These are phyloP conservation scores for Tricholomella constricta DNA, from an alignment of 768 basidiomycete genomes.

Conservation along the genomic window DNA sequence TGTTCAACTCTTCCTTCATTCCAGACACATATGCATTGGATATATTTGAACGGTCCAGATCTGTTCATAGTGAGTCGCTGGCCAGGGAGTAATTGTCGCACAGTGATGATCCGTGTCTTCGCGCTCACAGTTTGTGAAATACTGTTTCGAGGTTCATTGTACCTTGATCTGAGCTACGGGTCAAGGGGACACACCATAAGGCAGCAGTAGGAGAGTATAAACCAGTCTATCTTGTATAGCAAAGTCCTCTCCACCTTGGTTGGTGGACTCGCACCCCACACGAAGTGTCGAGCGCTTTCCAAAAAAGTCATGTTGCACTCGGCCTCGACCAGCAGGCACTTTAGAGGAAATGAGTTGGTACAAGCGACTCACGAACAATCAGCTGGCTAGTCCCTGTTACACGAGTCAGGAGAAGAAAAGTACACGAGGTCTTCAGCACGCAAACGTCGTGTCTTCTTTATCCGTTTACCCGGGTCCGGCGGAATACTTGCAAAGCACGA, in stretches of 20 bases:
- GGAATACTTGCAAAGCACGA: not conserved
- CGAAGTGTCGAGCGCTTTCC: constrained; percentile 10
- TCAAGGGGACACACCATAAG: constrained; percentile 50
- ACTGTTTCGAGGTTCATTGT: constrained; percentile 36
- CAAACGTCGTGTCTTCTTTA: not conserved
- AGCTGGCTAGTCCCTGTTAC: constrained; percentile 1
- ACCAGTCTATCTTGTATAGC: constrained; percentile 64
- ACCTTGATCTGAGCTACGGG: constrained; percentile 9
- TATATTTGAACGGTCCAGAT: constrained; percentile 69
- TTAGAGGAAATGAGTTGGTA: too few relatives aligned
- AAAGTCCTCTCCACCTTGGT: constrained; percentile 44
- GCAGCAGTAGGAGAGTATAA: constrained; percentile 72
- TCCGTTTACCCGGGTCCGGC: constrained; percentile 5
- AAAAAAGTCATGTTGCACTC: constrained; percentile 3
- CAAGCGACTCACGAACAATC: too few relatives aligned
- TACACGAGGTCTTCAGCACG: constrained; percentile 2
- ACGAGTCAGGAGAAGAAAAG: not conserved
- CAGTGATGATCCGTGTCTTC: not conserved
- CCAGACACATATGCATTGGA: constrained; percentile 79
- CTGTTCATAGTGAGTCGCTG: constrained; percentile 31
- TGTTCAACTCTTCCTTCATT: constrained; percentile 71
- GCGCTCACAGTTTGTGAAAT: constrained; percentile 62
- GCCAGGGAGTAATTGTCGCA: constrained; percentile 6
- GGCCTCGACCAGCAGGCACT: not conserved
- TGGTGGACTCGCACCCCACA: constrained; percentile 19